These are phyloP conservation scores for Candida freyschussii DNA, from an alignment of 1,139 yeast genomes.

Conservation along the genomic window DNA sequence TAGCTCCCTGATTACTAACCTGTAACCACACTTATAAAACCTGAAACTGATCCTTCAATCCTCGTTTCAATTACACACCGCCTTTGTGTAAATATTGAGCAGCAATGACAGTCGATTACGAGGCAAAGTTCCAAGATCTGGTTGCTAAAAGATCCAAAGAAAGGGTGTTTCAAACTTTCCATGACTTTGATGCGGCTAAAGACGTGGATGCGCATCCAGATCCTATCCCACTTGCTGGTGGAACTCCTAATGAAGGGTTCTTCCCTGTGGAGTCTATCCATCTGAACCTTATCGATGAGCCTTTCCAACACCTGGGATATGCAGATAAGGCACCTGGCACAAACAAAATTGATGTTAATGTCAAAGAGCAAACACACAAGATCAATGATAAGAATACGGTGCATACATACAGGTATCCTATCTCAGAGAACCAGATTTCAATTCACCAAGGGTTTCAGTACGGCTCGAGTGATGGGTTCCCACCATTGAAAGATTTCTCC, in stretches of 20 bases:
- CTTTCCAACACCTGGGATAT: slow-evolving; percentile 28
- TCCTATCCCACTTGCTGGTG: slow-evolving; percentile 48
- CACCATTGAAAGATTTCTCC: slow-evolving; percentile 40
- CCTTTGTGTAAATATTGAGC: no score
- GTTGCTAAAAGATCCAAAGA: slow-evolving; percentile 18
- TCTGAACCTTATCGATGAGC: slow-evolving; percentile 41
- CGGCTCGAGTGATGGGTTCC: slow-evolving; percentile 38
- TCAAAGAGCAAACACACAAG: slow-evolving; percentile 17
- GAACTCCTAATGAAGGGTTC: slow-evolving; percentile 55
- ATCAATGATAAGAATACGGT: slow-evolving; percentile 15
- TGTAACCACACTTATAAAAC: no score
- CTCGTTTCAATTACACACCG: no score
- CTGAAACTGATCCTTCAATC: not conserved
- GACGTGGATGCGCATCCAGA: slow-evolving; percentile 40
- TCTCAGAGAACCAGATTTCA: slow-evolving; percentile 30
- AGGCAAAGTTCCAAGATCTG: slow-evolving; percentile 12
- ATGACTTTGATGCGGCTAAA: slow-evolving; percentile 29
- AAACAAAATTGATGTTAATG: slow-evolving; percentile 19
- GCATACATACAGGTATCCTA: slow-evolving; percentile 21
- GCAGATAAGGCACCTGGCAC: slow-evolving; percentile 16
- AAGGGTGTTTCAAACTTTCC: slow-evolving; percentile 19
- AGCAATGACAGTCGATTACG: slow-evolving; percentile 15
- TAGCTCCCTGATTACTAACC: no score
- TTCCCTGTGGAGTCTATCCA: slow-evolving; percentile 53
- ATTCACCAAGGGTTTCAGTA: slow-evolving; percentile 51